Evolutionary conservation across 257 asterid genomes (phyloP).

Genomic region (Capsicum rhomboideum): DNA sequence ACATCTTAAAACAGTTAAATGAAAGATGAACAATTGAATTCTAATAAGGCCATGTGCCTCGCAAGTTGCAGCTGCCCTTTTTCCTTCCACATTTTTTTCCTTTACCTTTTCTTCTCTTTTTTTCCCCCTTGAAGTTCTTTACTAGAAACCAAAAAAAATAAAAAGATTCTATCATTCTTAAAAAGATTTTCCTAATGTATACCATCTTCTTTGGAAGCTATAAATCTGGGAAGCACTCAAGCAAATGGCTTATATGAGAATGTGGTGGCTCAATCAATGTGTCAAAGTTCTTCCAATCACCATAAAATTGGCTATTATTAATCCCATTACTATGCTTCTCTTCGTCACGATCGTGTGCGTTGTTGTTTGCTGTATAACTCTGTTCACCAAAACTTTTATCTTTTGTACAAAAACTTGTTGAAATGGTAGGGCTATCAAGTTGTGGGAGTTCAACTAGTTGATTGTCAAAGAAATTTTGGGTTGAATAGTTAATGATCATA

Average conservation of each 20-base stretch:
- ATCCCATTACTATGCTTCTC: not conserved
- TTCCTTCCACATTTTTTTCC: not conserved
- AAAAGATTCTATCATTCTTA: not conserved
- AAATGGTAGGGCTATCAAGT: constrained; percentile 50
- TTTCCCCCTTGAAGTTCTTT: not conserved
- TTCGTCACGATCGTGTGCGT: not conserved
- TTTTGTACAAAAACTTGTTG: constrained; percentile 43
- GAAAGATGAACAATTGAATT: not conserved
- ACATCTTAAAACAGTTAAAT: not conserved
- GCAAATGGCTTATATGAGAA: constrained; percentile 1
- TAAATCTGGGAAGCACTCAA: constrained; percentile 8
- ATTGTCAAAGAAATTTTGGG: constrained; percentile 16
- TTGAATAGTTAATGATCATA: not conserved
- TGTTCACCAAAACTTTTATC: constrained; percentile 17
- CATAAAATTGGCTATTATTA: not conserved
- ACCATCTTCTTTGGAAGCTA: not conserved
- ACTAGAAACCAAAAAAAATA: not conserved
- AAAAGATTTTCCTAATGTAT: not conserved
- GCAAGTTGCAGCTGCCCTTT: not conserved
- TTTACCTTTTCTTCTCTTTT: not conserved
- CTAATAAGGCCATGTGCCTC: not conserved
- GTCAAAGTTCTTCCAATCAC: not conserved
- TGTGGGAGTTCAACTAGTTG: constrained; percentile 52
- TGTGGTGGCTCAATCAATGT: not conserved
- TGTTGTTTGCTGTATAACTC: not conserved